Base-by-base conservation (phyloP, 805 yeast species). In the Zygosaccharomyces pseudorouxii region DNA sequence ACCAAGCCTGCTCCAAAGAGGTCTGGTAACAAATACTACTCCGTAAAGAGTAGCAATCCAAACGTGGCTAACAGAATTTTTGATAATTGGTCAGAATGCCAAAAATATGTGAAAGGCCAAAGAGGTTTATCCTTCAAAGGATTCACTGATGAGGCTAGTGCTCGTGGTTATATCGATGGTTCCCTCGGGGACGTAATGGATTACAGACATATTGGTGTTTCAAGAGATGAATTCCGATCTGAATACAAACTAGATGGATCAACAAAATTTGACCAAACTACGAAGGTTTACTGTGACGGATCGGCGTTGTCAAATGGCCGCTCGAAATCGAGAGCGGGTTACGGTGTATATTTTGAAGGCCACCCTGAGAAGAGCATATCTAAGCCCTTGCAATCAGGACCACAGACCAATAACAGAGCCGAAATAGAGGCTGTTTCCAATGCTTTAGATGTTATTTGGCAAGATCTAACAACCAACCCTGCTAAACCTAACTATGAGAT, bases 371-470 rank as follows among this genome's bases (percentile, higher is more conserved):
- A 44, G 64, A 86, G 85, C 61, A 68, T 72, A 8, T 71, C 83
- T 0, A 79, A 72, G 4, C 78, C 83, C 0, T 69, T 88, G 22
- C 37, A n/a, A 1, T 73, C 71, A 2, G 64, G 62, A 2, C 59
- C 58, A 3, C 89, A 82, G 29, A 87, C 96, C 1, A 89, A 89
- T 57, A 89, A 86, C 55, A 68, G 87, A 36, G 93, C 95, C 1
- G 97, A 90, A 65, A 74, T 89, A 9, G 63, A 70, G 11, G 97
- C 95, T 0, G 73, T 86, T 16, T 60, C 68, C 4, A 71, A 71
- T 29, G 95, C 93, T 0, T 60, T 86, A 49, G 61, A 62, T 5
- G 55, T 59, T 5, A 72, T 82, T 14, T 62, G 73, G 47, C 55
- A 58, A 3, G 43, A 52, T 9, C 54, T 60, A 20, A 58, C 56